Evolutionary conservation across 2,329 filamentous ascomycete species (phyloP), one percentile per base, ranked within the genome.

Genomic region (Diaporthe sp.): DNA sequence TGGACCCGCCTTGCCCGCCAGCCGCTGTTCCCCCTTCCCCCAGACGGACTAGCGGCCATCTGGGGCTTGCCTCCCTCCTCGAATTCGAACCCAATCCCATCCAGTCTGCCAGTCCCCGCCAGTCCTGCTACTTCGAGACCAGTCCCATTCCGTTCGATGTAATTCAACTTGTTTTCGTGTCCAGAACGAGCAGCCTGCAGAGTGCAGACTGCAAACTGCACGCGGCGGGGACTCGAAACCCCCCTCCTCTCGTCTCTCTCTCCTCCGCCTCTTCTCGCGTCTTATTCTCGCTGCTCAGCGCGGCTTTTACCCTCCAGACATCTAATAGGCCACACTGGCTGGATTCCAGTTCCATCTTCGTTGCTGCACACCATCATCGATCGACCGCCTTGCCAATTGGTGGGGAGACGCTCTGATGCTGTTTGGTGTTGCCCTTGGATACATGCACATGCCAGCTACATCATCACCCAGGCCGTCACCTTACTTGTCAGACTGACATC

Each of bases 81-180:
- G 47, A 68, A 68, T 68, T 54, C 47, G 33, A 68, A 38, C 30
- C 64, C 64, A 68, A 50, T 52, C 61, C 40, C 47, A 30, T 54
- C 47, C 30, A 67, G 45, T 67, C 45, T n/a, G n/a, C n/a, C n/a
- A n/a, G n/a, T n/a, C n/a, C n/a, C 64, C 33, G 22, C 61, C 61
- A 52, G 45, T 38, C n/a, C 38, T 61, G 58, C 58, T 28, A 30
- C 58, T 30, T 61, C 4, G 58, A 61, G 13, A 50, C 64, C 64
- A 67, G 45, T 67, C 64, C 64, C 33, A 28, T 54, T 68, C 64
- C 64, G 64, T 68, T 54, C 47, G 15, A 68, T 61, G 69, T 45
- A 71, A 61, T 61, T 52, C 69, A 71, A 61, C 55, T 71, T 54
- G 69, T 40, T 55, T 61, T 68, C 64, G 64, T 68, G 64, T 68